Conservation (phyloP, 192 early-diverging fungal species). For the Backusella liffmaniae region DNA sequence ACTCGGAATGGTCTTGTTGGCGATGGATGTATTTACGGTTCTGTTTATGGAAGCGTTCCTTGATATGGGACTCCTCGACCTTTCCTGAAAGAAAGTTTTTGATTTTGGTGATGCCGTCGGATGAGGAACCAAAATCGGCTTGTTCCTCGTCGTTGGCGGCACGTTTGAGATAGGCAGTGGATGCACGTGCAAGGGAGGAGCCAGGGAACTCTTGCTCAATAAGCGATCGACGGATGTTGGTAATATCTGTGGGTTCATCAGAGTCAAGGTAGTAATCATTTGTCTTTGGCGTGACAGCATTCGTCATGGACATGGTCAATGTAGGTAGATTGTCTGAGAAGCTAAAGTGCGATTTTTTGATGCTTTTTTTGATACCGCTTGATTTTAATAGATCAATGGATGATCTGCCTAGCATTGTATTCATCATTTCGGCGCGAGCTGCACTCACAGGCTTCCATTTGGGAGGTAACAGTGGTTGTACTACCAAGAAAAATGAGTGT, state of each 20-base stretch:
- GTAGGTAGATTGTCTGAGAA: not conserved
- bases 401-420: not conserved
- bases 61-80: not conserved
- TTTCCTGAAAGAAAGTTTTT: not conserved
- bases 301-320: not conserved
- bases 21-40: not conserved
- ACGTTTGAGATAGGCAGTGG: not conserved
- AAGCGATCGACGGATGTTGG: conserved; percentile 13
- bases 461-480: not conserved
- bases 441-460: not conserved
- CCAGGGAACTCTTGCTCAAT: conserved; percentile 20
- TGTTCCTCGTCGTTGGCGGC: not conserved
- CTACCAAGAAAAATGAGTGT: not conserved
- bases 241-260: conserved; percentile 21
- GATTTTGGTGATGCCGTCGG: not conserved
- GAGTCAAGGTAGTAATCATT: conserved; percentile 3
- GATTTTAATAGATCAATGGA: not conserved
- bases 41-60: not conserved
- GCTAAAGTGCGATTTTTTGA: not conserved
- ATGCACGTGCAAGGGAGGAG: not conserved
- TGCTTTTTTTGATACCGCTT: no score
- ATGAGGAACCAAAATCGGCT: not conserved
- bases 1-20: conserved; percentile 17
- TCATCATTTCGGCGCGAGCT: not conserved
- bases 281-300: conserved; percentile 15